Conservation (phyloP, 2,329 filamentous ascomycete genomes). For the Penicillium carneum region DNA sequence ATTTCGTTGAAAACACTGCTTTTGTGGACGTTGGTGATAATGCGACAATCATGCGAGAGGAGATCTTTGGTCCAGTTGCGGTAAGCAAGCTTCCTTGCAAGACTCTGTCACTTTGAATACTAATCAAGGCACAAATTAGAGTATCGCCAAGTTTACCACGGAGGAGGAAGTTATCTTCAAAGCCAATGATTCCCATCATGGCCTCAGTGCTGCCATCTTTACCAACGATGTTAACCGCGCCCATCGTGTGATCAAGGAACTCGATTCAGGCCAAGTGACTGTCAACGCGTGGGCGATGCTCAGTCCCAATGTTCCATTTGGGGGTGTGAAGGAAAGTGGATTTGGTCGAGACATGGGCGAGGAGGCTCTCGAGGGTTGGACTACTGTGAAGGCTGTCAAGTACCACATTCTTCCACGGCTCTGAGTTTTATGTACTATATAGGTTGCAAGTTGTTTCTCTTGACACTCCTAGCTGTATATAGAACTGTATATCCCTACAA, state of each 20-base stretch:
- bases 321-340: constrained; percentile 40
- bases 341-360: constrained; percentile 41
- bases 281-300: constrained; percentile 41
- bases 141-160: constrained; percentile 65
- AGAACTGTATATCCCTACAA: neutral
- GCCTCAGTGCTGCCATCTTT: constrained; percentile 39
- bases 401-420: constrained; percentile 29
- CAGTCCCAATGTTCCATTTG: constrained; percentile 38
- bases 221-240: constrained; percentile 38
- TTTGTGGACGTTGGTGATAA: constrained; percentile 60
- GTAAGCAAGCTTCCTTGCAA: constrained; percentile 22
- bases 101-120: neutral
- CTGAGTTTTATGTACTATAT: constrained; percentile 7
- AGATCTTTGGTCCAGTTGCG: constrained; percentile 66
- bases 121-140: constrained; percentile 32
- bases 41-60: constrained; percentile 59
- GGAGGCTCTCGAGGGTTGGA: constrained; percentile 38
- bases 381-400: constrained; percentile 35
- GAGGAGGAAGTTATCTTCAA: constrained; percentile 65
- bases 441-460: neutral
- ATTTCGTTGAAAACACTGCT: constrained; percentile 69
- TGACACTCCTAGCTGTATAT: neutral
- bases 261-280: constrained; percentile 39
- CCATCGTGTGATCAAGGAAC: constrained; percentile 31
- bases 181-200: constrained; percentile 61